Base-by-base conservation (phyloP, 2,329 filamentous ascomycete genomes). In the Trichoderma atrobrunneum region DNA sequence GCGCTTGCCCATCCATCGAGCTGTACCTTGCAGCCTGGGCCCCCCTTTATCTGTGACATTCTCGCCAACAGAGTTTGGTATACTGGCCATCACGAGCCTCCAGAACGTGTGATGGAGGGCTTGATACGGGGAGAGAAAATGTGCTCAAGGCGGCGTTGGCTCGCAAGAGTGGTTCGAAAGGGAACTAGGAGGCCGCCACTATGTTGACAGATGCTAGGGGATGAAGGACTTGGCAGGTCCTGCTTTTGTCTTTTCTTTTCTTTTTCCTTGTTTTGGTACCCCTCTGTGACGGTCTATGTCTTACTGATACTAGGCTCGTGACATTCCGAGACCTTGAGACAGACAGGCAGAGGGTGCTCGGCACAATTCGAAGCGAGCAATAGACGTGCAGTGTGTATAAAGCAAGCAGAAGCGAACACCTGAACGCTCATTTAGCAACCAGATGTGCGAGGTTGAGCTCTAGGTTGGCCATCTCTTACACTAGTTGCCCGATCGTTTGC, bases 1-100 rank as follows among this genome's bases (percentile, higher is more conserved):
- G 51, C 32, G 51, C n/a, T 59, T 67, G 18, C 51, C 18, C 64
- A 24, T 11, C 26, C 54, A 48, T 30, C 18, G 18, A 11, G 7
- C 30, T 24, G 66, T 69, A n/a, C 66, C 66, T 69, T 69, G 66
- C 66, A 69, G 66, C 66, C 66, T 32, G n/a, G 32, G 28, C 7
- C 24, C 36, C 24, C 39, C n/a, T 21, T 65, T 65, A n/a, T 26
- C 24, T 34, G 65, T 69, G 34, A 60, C 65, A 60, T 30, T 34
- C 18, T 48, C 56, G 36, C 65, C 54, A 60, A 65, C 48, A 54
- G 28, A 56, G 43, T 69, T 48, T 61, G 16, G 26, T 11, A 59
- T 28, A 18, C 39, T 36, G 34, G 14, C 56, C 54, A 34, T 60
- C 54, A 69, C 66, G 56, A 30, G 66, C 10, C n/a, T 60, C 32